Evolutionary conservation across 2,329 filamentous ascomycete genomes (phyloP), one percentile per base, ranked within the genome.

Genomic region (Neurospora sp.): DNA sequence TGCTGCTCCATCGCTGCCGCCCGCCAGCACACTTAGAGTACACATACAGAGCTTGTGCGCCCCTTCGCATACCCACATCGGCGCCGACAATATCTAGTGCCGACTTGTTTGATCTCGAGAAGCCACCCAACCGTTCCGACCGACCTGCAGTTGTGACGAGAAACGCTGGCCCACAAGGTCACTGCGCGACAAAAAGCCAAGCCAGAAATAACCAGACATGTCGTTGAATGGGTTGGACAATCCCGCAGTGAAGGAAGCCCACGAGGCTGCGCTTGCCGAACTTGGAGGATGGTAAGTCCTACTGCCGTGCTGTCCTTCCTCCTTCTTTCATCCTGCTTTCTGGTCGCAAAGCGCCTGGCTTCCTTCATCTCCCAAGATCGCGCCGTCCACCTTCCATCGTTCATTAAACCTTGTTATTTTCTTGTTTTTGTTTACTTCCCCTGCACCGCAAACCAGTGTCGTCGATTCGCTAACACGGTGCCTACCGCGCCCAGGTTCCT

Each of bases 201-300:
- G 71, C 68, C 65, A 67, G 68, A 69, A 67, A 65, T 70, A 73
- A 36, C 66, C 71, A 75, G 79, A 80, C 75, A 98, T 98, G 95
- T 97, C 95, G 85, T 86, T 98, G 81, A 97, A 97, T 89, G 96
- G 96, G 74, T 86, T 98, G 82, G 94, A 97, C 83, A 87, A 89
- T 82, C 83, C 87, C 75, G 87, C 88, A 78, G 87, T 99, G 82
- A 88, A 89, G 81, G 92, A 96, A 82, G 93, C 94, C 77, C 90
- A 97, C 82, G 91, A 94, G 78, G 84, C 88, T 76, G 92, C 92
- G 70, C 84, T 90, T 76, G 87, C 87, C 71, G 96, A 98, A 81
- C 88, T 92, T 70, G 94, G 93, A 83, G 94, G 93, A 90, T 99
- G 96, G 96, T 98, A 87, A 81, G 91, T 36, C 52, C 28, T 62